phyloP scores from a whole-genome alignment of 176 grass and related monocot species.

The Eragrostis nindensis region DNA sequence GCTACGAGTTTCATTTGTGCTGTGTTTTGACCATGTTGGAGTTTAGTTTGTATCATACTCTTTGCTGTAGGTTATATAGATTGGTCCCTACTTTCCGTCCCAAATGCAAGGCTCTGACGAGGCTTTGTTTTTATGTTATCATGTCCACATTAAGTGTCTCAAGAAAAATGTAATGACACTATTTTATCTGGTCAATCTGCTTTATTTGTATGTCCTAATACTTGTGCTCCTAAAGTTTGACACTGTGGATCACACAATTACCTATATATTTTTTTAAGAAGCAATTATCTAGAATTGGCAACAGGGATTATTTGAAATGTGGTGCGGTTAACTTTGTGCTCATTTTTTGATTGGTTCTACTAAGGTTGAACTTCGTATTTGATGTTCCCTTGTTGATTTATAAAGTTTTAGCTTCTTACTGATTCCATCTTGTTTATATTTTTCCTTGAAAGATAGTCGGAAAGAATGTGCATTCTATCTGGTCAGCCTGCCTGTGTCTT shows the following conservation, averaged over 20 bases:
- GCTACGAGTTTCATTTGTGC: too few species aligned
- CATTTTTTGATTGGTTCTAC: neutral
- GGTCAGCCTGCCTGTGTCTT: slow-evolving; percentile 87
- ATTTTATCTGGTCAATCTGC: neutral
- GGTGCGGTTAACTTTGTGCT: neutral
- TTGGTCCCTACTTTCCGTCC: neutral
- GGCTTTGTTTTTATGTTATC: neutral
- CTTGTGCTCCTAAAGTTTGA: neutral
- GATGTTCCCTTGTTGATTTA: neutral
- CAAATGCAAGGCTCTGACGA: neutral
- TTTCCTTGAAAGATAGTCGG: slow-evolving; percentile 93
- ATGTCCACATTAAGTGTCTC: neutral
- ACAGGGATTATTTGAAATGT: neutral
- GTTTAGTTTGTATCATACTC: neutral
- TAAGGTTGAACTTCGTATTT: slow-evolving; percentile 29
- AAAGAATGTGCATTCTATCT: slow-evolving; percentile 99
- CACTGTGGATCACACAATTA: neutral
- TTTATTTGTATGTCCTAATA: neutral
- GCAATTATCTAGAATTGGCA: neutral
- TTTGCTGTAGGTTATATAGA: neutral
- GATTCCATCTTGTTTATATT: slow-evolving; percentile 47
- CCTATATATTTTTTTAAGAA: neutral
- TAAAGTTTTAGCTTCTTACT: slow-evolving; percentile 34
- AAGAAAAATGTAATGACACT: neutral
- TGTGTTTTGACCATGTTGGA: neutral